Percentiles rank a stretch among this genome's conserved stretches.
Conservation (phyloP, 495 filamentous ascomycete genomes). For the Annulohypoxylon stygium region DNA sequence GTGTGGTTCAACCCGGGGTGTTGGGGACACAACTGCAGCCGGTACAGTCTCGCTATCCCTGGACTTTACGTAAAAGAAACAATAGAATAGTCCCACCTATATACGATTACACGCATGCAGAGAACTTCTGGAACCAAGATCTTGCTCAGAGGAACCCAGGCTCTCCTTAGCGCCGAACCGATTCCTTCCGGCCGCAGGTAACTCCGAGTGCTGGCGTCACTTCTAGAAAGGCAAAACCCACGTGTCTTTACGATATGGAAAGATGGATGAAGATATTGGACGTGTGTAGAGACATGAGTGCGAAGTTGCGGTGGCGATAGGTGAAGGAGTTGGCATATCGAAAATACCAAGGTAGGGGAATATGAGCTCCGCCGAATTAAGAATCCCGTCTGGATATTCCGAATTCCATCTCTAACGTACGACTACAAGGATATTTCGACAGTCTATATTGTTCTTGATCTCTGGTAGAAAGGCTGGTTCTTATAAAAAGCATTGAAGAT, state of each 20-base stretch:
- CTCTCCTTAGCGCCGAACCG: neutral
- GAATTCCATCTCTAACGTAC: no score
- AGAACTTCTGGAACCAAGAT: neutral
- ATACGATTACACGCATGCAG: neutral
- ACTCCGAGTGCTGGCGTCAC: slow-evolving; percentile 1
- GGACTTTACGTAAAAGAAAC: neutral
- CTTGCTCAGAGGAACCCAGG: neutral
- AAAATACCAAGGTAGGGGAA: no score
- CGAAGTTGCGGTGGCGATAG: no score
- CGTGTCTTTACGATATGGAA: neutral
- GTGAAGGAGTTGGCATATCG: no score
- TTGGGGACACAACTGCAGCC: no score
- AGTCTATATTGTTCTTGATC: no score
- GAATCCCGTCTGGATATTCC: no score
- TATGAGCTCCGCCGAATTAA: no score
- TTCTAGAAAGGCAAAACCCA: neutral
- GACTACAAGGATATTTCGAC: no score
- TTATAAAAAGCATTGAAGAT: no score
- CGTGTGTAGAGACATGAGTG: neutral
- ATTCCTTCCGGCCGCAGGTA: neutral
- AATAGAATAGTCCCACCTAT: neutral
- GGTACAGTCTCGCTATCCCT: no score
- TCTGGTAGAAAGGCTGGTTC: no score
- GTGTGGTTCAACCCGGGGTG: neutral
- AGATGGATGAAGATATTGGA: neutral